Evolutionary conservation across 352 stramenopile genomes (phyloP).

Genomic region (Phytophthora crassamura): DNA sequence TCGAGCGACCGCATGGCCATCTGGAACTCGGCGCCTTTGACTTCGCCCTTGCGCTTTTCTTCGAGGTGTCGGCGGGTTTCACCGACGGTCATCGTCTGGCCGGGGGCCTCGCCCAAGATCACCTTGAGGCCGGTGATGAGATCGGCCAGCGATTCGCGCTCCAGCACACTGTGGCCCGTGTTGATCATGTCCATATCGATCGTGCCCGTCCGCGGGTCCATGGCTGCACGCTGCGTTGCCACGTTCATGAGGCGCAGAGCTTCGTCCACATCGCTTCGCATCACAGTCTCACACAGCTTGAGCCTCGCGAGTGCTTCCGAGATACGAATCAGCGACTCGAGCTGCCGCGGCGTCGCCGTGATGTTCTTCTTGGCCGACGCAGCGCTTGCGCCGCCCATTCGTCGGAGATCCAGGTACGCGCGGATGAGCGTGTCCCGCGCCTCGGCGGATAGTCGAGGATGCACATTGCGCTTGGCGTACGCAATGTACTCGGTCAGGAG

Average conservation of each 20-base stretch:
- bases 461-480: slow-evolving; percentile 94
- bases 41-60: slow-evolving; percentile 78
- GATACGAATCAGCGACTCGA: slow-evolving; percentile 99
- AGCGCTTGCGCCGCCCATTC: slow-evolving; percentile 67
- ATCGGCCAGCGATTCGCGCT: slow-evolving; percentile 82
- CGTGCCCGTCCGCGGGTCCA: slow-evolving; percentile 97
- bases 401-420: slow-evolving; percentile 94
- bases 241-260: slow-evolving; percentile 97
- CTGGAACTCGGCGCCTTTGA: slow-evolving; percentile 90
- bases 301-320: slow-evolving; percentile 96
- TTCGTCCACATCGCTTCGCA: slow-evolving; percentile 92
- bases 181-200: slow-evolving; percentile 99
- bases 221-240: slow-evolving; percentile 96
- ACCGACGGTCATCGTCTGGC: slow-evolving; percentile 80
- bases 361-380: slow-evolving; percentile 94
- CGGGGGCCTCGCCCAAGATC: slow-evolving; percentile 59
- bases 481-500: slow-evolving; percentile 96
- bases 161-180: slow-evolving; percentile 91
- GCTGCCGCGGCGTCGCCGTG: slow-evolving; percentile 97
- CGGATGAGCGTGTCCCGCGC: slow-evolving; percentile 92
- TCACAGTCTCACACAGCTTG: slow-evolving; percentile 82
- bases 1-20: slow-evolving; percentile 91
- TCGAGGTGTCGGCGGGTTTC: slow-evolving; percentile 90
- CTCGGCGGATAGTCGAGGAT: slow-evolving; percentile 91
- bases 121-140: slow-evolving; percentile 66